Evolutionary conservation across 345 rosid genomes (phyloP), one percentile per base, ranked within the genome.

Genomic region (Camelina sativa): DNA sequence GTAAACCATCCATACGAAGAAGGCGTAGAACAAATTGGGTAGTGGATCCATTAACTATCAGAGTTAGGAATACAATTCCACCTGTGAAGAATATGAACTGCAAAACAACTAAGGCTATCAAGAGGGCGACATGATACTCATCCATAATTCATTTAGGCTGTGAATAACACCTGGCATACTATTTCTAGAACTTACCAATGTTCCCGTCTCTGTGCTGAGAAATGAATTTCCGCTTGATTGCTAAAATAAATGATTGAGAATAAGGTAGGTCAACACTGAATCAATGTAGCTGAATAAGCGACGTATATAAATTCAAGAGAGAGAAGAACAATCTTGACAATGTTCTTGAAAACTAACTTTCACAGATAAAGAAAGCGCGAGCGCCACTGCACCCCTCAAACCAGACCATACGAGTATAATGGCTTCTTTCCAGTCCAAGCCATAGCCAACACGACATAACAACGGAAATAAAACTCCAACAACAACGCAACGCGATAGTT

Each of bases 71-170:
- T 65, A 94, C 99, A 61, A 94, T 92, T 76, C 99, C 97, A 44
- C 97, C 97, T 35, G 97, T 94, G 88, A 90, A 87, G 87, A 92
- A 94, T 62, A 90, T 84, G 79, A 92, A 95, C 99, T 95, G 88
- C 67, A 70, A 71, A 71, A 41, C 10, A 63, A 57, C 17, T 51
- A 46, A 77, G 47, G 44, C 43, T 55, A 32, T 71, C n/a, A 65
- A 41, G 61, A 77, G 15, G 53, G 3, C 0, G 59, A 35, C 34
- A 58, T 37, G 6, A 69, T 30, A 50, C 34, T 75, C 40, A 50
- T 67, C 52, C 22, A 64, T 43, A 51, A 59, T 16, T 52, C 60
- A 77, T 62, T 23, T 38, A 37, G 35, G 70, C 37, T 34, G 79
- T 59, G 10, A 8, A 17, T 19, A 43, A 44, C 52, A 53, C 43